Conservation (phyloP, 2,329 filamentous ascomycete species). For the Venturia effusa region DNA sequence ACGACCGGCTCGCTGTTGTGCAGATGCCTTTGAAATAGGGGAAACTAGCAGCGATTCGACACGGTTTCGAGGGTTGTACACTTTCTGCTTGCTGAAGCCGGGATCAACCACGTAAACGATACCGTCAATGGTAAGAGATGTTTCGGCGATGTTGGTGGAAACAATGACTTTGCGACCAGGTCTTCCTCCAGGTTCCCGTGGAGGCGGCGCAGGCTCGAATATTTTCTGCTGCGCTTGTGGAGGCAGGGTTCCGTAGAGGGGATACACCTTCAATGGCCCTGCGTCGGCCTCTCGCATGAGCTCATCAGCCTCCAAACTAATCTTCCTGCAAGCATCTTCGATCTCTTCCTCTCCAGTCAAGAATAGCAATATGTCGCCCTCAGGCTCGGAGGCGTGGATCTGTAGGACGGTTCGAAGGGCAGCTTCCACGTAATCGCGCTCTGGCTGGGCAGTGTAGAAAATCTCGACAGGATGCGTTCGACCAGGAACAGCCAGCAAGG, state of each 20-base stretch:
- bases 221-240: slow-evolving; percentile 91
- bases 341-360: slow-evolving; percentile 98
- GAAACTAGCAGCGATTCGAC: slow-evolving; percentile 97
- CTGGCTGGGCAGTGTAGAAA: slow-evolving; percentile 93
- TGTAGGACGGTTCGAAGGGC: slow-evolving; percentile 90
- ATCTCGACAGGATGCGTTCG: slow-evolving; percentile 96
- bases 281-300: slow-evolving; percentile 84
- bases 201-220: slow-evolving; percentile 75
- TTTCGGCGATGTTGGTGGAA: slow-evolving; percentile 96
- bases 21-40: slow-evolving; percentile 94
- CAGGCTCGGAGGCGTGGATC: slow-evolving; percentile 84
- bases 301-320: slow-evolving; percentile 81
- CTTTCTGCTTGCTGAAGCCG: slow-evolving; percentile 98
- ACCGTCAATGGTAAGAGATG: slow-evolving; percentile 92
- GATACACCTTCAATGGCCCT: slow-evolving; percentile 81
- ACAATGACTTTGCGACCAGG: slow-evolving; percentile 92
- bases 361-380: slow-evolving; percentile 90
- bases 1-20: slow-evolving; percentile 95
- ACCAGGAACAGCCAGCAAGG: slow-evolving; percentile 85
- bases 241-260: slow-evolving; percentile 86
- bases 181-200: slow-evolving; percentile 62
- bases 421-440: slow-evolving; percentile 93
- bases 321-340: slow-evolving; percentile 89
- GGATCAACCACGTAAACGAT: slow-evolving; percentile 99
- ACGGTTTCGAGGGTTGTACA: slow-evolving; percentile 93